phyloP scores from a whole-genome alignment of 2,329 filamentous ascomycete species.

The Clonostachys byssicola region DNA sequence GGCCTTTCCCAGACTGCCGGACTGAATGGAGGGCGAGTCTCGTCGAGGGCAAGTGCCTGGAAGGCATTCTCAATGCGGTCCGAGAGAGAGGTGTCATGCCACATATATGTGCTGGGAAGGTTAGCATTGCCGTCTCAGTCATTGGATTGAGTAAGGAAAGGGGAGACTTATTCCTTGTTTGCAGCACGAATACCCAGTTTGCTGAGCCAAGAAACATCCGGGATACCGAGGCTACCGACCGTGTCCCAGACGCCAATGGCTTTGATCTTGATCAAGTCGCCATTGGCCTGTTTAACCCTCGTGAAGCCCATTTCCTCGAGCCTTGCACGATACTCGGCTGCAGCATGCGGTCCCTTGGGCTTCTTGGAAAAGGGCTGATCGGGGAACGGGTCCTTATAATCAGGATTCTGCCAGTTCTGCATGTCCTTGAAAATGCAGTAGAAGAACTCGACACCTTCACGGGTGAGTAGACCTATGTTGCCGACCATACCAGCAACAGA shows the following conservation, averaged over 20 bases:
- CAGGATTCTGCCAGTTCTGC: constrained; percentile 8
- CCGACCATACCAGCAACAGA: constrained; percentile 2
- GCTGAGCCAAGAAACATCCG: constrained; percentile 1
- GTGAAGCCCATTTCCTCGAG: constrained; percentile 39
- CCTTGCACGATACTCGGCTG: constrained; percentile 33
- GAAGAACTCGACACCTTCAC: constrained; percentile 44
- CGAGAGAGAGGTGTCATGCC: constrained; percentile 1
- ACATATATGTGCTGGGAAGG: not conserved
- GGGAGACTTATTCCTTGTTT: constrained; percentile 1
- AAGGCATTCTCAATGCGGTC: constrained; percentile 2
- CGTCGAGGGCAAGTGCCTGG: constrained; percentile 2
- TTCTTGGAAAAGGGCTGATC: constrained; percentile 41
- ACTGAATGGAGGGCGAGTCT: constrained; percentile 1
- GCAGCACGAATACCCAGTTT: constrained; percentile 1
- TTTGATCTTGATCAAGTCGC: constrained; percentile 2
- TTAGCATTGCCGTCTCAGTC: not conserved
- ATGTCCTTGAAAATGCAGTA: constrained; percentile 25
- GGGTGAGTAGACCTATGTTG: constrained; percentile 1
- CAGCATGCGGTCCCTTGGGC: constrained; percentile 37
- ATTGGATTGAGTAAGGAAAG: not conserved
- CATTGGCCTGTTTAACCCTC: not conserved
- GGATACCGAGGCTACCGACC: constrained; percentile 1
- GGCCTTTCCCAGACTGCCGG: constrained; percentile 1
- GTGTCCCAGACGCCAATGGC: constrained; percentile 3
- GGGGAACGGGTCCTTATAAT: constrained; percentile 22